Evolutionary conservation across 345 rosid genomes (phyloP), one percentile per base, ranked within the genome.

Genomic region (Populus euphratica): DNA sequence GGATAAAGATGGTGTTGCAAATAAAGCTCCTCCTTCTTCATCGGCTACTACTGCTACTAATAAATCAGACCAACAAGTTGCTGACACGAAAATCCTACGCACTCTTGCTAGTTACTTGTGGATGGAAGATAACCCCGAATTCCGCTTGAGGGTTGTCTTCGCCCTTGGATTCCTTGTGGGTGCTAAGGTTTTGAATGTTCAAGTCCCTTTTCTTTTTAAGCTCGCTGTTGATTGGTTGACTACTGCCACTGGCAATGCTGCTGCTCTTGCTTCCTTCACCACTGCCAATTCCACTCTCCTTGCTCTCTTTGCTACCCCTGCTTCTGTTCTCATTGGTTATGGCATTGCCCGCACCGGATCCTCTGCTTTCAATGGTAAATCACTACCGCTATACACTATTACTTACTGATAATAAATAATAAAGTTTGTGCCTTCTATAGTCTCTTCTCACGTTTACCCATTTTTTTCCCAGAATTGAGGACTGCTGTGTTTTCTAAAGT

Each of bases 401-500:
- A 25, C 63, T 59, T 59, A 59, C 63, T 59, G 14, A n/a, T 13
- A 47, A 47, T 47, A 47, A 47, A 47, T 59, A 59, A 29, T 23
- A 5, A n/a, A 59, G 63, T 10, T 59, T 3, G 12, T 59, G 9
- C 23, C 63, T 59, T 59, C 8, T 23, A 9, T n/a, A 43, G n/a
- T 43, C 70, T 63, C 8, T 49, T 78, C 65, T 66, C 29, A 47
- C 64, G 61, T 56, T 67, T 44, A 5, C 43, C 39, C 56, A 20
- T 84, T 70, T 49, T 10, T 77, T n/a, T 87, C 25, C 82, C 89
- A 96, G 99, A 94, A 78, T 84, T 96, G 83, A 90, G 99, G 68
- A 94, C 99, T 76, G 97, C 97, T 77, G 95, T 96, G 62, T 96
- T 94, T 73, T 94, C 99, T 2, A 94, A 94, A 79, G 99, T 96